Percentiles rank a stretch among this genome's conserved stretches.
phyloP scores from a whole-genome alignment of 257 asterid species.

The Datura wrightii region DNA sequence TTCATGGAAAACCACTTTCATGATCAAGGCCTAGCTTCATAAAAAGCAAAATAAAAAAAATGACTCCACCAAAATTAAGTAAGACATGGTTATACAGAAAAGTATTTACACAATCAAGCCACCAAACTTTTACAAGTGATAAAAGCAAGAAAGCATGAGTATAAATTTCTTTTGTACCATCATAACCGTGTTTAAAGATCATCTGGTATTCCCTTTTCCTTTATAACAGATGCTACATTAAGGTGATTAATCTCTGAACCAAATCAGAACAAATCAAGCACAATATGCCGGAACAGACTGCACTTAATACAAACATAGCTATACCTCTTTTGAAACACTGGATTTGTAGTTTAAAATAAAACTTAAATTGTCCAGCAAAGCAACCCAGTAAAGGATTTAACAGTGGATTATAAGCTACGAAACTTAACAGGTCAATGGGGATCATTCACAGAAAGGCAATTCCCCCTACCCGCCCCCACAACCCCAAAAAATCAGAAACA shows the following conservation, averaged over 20 bases:
- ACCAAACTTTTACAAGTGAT: too few relatives aligned
- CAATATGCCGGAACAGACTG: background rate
- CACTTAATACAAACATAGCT: background rate
- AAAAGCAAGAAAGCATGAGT: background rate
- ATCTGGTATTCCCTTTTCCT: background rate
- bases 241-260: background rate
- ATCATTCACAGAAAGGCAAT: background rate
- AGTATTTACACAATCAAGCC: background rate
- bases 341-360: background rate
- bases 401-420: background rate
- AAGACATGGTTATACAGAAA: background rate
- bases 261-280: background rate
- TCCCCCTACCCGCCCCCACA: too few relatives aligned
- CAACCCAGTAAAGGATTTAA: background rate
- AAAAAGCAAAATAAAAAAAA: background rate
- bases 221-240: background rate
- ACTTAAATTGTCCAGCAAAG: background rate
- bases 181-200: background rate
- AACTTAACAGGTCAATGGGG: slow-evolving; percentile 4
- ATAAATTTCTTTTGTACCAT: background rate
- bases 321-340: background rate
- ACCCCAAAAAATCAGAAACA: background rate
- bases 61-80: background rate
- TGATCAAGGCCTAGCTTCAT: background rate
- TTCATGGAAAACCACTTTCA: background rate